Base-by-base conservation (phyloP, 768 basidiomycete genomes). In the Agrocybe pediades region DNA sequence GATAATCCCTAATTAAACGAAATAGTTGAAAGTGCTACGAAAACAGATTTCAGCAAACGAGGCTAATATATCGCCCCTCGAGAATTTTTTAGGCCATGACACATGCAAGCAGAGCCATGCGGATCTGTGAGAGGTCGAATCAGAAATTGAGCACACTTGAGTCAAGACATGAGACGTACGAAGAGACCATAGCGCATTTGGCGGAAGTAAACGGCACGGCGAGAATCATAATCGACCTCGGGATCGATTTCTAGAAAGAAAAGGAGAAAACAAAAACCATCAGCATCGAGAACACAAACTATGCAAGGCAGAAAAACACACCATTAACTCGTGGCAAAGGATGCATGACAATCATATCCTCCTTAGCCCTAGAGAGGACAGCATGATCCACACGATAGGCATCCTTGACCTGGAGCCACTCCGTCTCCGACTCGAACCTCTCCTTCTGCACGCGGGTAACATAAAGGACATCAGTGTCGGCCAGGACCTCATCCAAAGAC, bases 261-360 rank as follows among this genome's bases (percentile, higher is more conserved):
- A 46, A 60, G n/a, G n/a, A n/a, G n/a, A n/a, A n/a, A n/a, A n/a
- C n/a, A n/a, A n/a, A n/a, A n/a, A n/a, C n/a, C n/a, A 3, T n/a
- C 21, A 29, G 53, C 9, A 54, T 67, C 51, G 63, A 52, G 54
- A 49, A 36, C 25, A 20, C 25, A 16, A 33, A 21, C 0, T 6
- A 11, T 43, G 9, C 25, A 27, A 17, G 51, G 27, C 6, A 19
- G n/a, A 17, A 13, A 44, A 27, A 54, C 83, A 58, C 59, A 87
- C 92, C 92, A 55, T 92, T 93, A 46, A 96, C 86, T 64, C 97
- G 74, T 13, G 97, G 97, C 19, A 99, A 77, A n/a, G 97, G 97
- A 71, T 99, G 97, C 95, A 99, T 96, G 59, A 98, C 94, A 54
- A 98, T 98, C 86, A 97, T 93, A 49, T 95, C 91, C 58, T 92